Conservation (phyloP, 202 grass and related monocot genomes). For the Setaria viridis region DNA sequence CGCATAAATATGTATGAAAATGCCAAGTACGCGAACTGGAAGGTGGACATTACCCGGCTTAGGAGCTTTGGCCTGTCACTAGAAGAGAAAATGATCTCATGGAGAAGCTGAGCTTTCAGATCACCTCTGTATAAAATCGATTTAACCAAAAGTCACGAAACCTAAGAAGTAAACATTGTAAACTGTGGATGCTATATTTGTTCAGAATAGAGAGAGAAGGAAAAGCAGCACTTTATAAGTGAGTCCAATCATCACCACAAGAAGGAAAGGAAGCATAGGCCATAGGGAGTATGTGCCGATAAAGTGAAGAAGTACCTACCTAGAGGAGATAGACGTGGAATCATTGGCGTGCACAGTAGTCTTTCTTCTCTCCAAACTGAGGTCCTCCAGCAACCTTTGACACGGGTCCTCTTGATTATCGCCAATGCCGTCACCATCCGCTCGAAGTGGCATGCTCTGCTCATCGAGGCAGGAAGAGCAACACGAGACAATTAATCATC, state of each 20-base stretch:
- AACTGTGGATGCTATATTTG: background rate
- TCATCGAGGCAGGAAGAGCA: background rate
- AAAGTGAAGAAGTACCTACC: conserved; percentile 19
- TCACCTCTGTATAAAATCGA: conserved; percentile 53
- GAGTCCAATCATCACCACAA: background rate
- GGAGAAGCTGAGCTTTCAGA: conserved; percentile 48
- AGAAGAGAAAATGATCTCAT: conserved; percentile 95
- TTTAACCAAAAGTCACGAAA: background rate
- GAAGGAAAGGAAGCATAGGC: background rate
- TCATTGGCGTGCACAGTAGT: conserved; percentile 16
- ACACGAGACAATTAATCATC: background rate
- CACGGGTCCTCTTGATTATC: conserved; percentile 10
- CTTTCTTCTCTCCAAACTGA: conserved; percentile 60
- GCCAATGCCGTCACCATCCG: conserved; percentile 2
- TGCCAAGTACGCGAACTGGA: background rate
- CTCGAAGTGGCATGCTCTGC: conserved; percentile 39
- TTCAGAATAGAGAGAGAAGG: background rate
- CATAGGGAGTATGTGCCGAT: background rate
- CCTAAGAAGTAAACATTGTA: background rate
- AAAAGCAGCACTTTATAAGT: conserved; percentile 11
- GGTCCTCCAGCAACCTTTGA: conserved; percentile 58
- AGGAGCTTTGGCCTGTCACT: conserved; percentile 81
- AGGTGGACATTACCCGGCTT: conserved; percentile 52
- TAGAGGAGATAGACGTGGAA: conserved; percentile 50
- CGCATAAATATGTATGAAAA: background rate